Percentiles rank a stretch among this genome's conserved stretches.
Conservation (phyloP, 2,329 filamentous ascomycete species). For the Neofusicoccum cordaticola region DNA sequence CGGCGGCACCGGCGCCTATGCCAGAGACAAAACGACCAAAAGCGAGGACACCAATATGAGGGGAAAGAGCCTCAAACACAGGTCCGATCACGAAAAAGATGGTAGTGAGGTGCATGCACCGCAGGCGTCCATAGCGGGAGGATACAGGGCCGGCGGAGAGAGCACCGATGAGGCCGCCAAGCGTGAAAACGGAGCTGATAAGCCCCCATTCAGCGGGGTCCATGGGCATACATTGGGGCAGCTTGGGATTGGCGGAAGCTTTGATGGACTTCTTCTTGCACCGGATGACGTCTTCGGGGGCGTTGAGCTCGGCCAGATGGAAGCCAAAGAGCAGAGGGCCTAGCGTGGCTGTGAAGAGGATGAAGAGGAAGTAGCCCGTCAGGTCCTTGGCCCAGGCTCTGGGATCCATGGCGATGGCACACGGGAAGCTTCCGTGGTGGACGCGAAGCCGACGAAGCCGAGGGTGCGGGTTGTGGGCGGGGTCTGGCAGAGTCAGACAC, state of each 20-base stretch:
- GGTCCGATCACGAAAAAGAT: conserved; percentile 75
- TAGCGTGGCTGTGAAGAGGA: conserved; percentile 73
- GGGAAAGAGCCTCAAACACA: conserved; percentile 68
- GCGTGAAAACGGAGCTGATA: conserved; percentile 84
- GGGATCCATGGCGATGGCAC: conserved; percentile 32
- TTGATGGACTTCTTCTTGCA: conserved; percentile 64
- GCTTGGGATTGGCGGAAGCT: conserved; percentile 34
- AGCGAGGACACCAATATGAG: conserved; percentile 64
- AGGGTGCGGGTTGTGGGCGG: neutral
- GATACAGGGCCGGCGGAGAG: conserved; percentile 76
- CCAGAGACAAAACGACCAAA: conserved; percentile 78
- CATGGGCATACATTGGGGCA: conserved; percentile 87
- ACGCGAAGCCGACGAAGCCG: neutral
- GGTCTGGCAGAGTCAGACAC: neutral
- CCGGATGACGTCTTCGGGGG: conserved; percentile 88
- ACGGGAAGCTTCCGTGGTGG: too few species aligned
- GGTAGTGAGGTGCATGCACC: conserved; percentile 74
- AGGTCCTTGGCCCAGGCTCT: conserved; percentile 47
- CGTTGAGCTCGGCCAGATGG: conserved; percentile 91
- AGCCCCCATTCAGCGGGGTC: conserved; percentile 75
- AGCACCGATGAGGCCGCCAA: conserved; percentile 83
- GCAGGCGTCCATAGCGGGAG: conserved; percentile 70
- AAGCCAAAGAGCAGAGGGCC: conserved; percentile 94
- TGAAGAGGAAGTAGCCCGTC: conserved; percentile 73
- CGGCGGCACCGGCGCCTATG: conserved; percentile 79